These are phyloP conservation scores for Globomyces pollinis-pini DNA, from an alignment of 192 early-diverging fungal species.

Conservation along the genomic window DNA sequence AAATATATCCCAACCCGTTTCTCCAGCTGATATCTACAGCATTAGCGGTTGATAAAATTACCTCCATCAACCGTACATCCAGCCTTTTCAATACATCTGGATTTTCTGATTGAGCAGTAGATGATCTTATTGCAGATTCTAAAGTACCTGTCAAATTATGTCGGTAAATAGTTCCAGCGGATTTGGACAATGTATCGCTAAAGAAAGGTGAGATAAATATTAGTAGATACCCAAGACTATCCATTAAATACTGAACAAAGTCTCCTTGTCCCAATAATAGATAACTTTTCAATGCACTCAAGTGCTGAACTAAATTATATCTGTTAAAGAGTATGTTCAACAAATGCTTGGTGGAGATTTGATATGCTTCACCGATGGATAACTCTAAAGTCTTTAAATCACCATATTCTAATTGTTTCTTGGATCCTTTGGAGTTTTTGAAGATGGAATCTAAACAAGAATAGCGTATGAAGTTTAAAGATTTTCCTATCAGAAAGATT, in stretches of 20 bases:
- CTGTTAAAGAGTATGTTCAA: slow-evolving; percentile 67
- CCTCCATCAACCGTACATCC: slow-evolving; percentile 71
- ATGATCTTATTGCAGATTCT: slow-evolving; percentile 75
- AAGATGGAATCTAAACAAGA: not conserved
- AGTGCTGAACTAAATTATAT: slow-evolving; percentile 78
- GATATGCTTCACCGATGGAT: slow-evolving; percentile 65
- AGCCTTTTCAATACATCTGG: slow-evolving; percentile 62
- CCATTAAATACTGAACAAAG: slow-evolving; percentile 85
- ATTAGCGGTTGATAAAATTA: slow-evolving; percentile 17
- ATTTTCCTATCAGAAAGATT: slow-evolving; percentile 80
- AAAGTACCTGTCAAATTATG: slow-evolving; percentile 84
- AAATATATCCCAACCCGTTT: slow-evolving; percentile 90
- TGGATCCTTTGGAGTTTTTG: not conserved
- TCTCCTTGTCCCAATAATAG: slow-evolving; percentile 90
- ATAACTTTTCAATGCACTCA: slow-evolving; percentile 80
- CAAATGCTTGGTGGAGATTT: slow-evolving; percentile 66
- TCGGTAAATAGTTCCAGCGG: slow-evolving; percentile 66
- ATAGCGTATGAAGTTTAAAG: slow-evolving; percentile 67
- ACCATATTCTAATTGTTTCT: slow-evolving; percentile 49
- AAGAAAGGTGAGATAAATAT: not conserved
- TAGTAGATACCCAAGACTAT: slow-evolving; percentile 73
- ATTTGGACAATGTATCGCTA: slow-evolving; percentile 44
- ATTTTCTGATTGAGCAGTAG: slow-evolving; percentile 81
- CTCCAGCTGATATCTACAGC: slow-evolving; percentile 48
- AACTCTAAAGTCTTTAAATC: slow-evolving; percentile 63